Evolutionary conservation across 2,329 filamentous ascomycete genomes (phyloP).

Genomic region (Talaromyces sp.): DNA sequence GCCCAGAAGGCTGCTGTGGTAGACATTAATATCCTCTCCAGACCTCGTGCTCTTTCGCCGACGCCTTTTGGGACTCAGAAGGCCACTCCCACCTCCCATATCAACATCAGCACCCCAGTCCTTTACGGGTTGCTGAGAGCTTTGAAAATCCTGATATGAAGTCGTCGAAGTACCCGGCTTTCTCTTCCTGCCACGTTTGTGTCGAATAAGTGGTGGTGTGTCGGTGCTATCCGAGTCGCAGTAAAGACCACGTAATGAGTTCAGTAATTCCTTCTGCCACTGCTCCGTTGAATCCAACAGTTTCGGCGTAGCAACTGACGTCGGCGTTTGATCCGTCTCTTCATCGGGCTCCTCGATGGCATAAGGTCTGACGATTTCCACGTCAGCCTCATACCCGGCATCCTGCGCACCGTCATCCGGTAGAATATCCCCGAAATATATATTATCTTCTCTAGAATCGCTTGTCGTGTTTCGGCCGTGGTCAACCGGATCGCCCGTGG

Average conservation of each 20-base stretch:
- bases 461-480: neutral
- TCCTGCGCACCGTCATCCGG: constrained; percentile 30
- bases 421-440: constrained; percentile 20
- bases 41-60: constrained; percentile 25
- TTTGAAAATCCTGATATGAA: neutral
- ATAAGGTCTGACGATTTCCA: constrained; percentile 38
- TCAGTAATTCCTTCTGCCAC: constrained; percentile 35
- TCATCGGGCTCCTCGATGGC: constrained; percentile 38
- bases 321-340: constrained; percentile 21
- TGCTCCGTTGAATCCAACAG: constrained; percentile 25
- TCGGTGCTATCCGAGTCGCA: constrained; percentile 28
- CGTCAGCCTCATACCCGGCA: constrained; percentile 30
- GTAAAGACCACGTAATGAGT: constrained; percentile 32
- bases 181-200: constrained; percentile 34
- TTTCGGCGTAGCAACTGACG: constrained; percentile 20
- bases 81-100: neutral
- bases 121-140: neutral
- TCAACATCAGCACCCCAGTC: constrained; percentile 9
- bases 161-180: constrained; percentile 27
- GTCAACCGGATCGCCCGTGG: constrained; percentile 5
- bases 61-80: constrained; percentile 25
- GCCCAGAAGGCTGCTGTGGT: constrained; percentile 17
- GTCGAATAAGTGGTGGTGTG: constrained; percentile 5
- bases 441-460: neutral
- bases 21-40: constrained; percentile 19